phyloP scores from a whole-genome alignment of 257 asterid genomes.

The Lycium barbarum region DNA sequence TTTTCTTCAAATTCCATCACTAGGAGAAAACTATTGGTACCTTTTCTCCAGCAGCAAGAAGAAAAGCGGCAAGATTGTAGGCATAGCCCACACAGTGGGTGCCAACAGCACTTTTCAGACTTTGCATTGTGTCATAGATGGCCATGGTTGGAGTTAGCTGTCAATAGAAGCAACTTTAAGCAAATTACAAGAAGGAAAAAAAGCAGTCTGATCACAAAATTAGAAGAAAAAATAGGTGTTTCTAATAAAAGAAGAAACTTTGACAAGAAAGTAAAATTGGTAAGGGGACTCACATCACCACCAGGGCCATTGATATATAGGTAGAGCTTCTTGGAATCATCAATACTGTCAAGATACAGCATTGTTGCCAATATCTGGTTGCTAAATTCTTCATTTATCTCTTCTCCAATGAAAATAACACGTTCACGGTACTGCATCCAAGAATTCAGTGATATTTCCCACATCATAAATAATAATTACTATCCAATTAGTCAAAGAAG shows the following conservation, averaged over 20 bases:
- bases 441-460: conserved; percentile 29
- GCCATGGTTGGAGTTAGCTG: conserved; percentile 97
- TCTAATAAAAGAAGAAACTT: neutral
- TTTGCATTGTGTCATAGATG: conserved; percentile 93
- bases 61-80: conserved; percentile 75
- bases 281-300: conserved; percentile 83
- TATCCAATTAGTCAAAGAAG: neutral
- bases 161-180: conserved; percentile 29
- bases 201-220: conserved; percentile 13
- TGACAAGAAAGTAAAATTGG: conserved; percentile 23
- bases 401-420: conserved; percentile 78
- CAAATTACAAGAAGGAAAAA: neutral
- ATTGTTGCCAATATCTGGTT: conserved; percentile 89
- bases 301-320: conserved; percentile 89
- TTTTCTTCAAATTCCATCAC: neutral
- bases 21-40: conserved; percentile 42
- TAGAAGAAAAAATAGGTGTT: neutral
- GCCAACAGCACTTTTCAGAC: conserved; percentile 80
- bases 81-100: conserved; percentile 88
- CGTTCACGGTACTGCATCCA: conserved; percentile 89
- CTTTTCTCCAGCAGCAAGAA: conserved; percentile 98
- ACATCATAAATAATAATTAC: neutral
- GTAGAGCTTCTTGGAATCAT: conserved; percentile 65
- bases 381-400: conserved; percentile 87
- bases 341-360: conserved; percentile 92